These are phyloP conservation scores for Pichia sp. DNA, from an alignment of 1,139 yeast genomes.

Conservation along the genomic window DNA sequence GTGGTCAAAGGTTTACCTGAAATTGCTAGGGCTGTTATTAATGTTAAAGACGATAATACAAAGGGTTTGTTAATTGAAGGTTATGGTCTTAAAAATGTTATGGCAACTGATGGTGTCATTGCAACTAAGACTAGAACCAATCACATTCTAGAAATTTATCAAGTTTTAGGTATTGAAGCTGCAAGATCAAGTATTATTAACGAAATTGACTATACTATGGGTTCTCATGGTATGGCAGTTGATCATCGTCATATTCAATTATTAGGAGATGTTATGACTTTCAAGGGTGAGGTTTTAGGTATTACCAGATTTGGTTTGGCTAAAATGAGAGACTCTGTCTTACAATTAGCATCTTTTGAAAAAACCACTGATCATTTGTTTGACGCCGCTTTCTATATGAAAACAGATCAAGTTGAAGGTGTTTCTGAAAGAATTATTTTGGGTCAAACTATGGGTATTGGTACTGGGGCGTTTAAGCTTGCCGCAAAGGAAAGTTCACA, in stretches of 20 bases:
- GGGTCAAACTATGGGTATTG: slow-evolving; percentile 96
- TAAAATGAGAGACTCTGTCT: slow-evolving; percentile 96
- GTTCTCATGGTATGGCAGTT: slow-evolving; percentile 98
- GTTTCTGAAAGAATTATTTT: slow-evolving; percentile 96
- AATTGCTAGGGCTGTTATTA: slow-evolving; percentile 92
- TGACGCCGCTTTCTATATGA: slow-evolving; percentile 98
- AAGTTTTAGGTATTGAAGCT: slow-evolving; percentile 95
- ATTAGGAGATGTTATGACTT: slow-evolving; percentile 97
- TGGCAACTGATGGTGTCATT: slow-evolving; percentile 96
- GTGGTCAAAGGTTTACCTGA: slow-evolving; percentile 92
- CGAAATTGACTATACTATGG: slow-evolving; percentile 97
- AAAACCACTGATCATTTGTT: slow-evolving; percentile 97
- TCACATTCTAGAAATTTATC: slow-evolving; percentile 84
- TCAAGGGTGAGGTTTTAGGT: slow-evolving; percentile 96
- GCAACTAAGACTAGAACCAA: slow-evolving; percentile 86
- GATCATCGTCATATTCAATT: slow-evolving; percentile 99
- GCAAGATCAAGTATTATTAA: slow-evolving; percentile 89
- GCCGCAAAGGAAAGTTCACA: slow-evolving; percentile 50
- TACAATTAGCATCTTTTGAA: slow-evolving; percentile 95
- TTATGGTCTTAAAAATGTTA: slow-evolving; percentile 90
- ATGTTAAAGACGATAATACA: slow-evolving; percentile 79
- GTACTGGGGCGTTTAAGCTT: slow-evolving; percentile 94
- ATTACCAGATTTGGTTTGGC: slow-evolving; percentile 97
- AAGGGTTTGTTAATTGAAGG: slow-evolving; percentile 95
- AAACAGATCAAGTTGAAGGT: slow-evolving; percentile 92